These are phyloP conservation scores for Trametes gibbosa DNA, from an alignment of 768 basidiomycete genomes.

Conservation along the genomic window DNA sequence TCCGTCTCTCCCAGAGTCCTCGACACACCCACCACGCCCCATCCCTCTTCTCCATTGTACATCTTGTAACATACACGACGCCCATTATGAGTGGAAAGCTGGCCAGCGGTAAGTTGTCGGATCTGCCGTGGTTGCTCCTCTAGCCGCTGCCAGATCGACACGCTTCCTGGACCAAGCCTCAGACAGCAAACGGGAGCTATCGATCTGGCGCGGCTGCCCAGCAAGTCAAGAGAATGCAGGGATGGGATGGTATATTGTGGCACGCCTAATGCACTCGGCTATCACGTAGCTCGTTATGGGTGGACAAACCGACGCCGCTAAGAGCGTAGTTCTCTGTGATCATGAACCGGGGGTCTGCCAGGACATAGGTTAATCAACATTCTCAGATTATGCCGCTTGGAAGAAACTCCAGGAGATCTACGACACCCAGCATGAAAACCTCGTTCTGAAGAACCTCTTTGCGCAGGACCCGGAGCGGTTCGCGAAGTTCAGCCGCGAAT, in stretches of 20 bases:
- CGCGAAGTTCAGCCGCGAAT: constrained; percentile 76
- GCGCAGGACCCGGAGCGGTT: constrained; percentile 85
- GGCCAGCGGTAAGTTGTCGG: constrained; percentile 49
- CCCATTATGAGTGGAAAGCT: constrained; percentile 59
- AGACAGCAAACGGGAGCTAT: no score
- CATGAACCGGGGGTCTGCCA: no score
- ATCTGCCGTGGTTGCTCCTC: not conserved
- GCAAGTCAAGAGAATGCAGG: no score
- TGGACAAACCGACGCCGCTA: no score
- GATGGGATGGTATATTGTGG: not conserved
- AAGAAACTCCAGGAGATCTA: constrained; percentile 86
- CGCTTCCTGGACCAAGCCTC: no score
- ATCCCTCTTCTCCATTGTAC: not conserved
- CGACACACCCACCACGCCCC: not conserved
- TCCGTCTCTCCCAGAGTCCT: not conserved
- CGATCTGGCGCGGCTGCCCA: no score
- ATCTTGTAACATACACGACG: not conserved
- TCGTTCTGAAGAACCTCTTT: constrained; percentile 92
- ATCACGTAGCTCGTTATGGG: not conserved
- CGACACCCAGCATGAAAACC: constrained; percentile 63
- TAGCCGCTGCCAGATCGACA: no score
- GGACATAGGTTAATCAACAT: not conserved
- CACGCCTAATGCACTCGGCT: not conserved
- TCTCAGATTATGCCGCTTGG: constrained; percentile 83
- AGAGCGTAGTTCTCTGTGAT: no score